Conservation (phyloP, 805 yeast species). For the Teunomyces lycoperdinae region DNA sequence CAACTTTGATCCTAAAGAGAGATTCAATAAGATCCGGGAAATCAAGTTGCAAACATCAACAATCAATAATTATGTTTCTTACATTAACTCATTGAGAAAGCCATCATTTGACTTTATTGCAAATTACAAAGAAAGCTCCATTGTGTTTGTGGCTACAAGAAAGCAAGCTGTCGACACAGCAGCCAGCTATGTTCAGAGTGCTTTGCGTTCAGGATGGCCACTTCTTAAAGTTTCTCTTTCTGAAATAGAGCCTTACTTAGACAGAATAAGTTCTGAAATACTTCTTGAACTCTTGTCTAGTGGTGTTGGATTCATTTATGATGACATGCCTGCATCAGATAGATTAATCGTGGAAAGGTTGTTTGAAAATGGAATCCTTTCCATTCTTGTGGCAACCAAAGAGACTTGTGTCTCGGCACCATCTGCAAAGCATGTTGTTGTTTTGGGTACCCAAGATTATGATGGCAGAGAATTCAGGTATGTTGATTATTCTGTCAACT, state of each 20-base stretch:
- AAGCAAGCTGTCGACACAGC: slow-evolving; percentile 54
- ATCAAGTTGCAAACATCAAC: slow-evolving; percentile 51
- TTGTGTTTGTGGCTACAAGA: slow-evolving; percentile 60
- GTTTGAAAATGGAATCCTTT: slow-evolving; percentile 47
- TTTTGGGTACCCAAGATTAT: slow-evolving; percentile 67
- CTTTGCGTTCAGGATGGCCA: slow-evolving; percentile 33
- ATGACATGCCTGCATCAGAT: slow-evolving; percentile 57
- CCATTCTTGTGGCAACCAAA: slow-evolving; percentile 58
- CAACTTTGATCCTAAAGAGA: slow-evolving; percentile 66
- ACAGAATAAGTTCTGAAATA: slow-evolving; percentile 45
- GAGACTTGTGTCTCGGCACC: slow-evolving; percentile 56
- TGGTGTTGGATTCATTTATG: slow-evolving; percentile 67
- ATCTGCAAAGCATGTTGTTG: slow-evolving; percentile 50
- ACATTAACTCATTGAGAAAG: slow-evolving; percentile 49
- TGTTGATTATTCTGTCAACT: slow-evolving; percentile 64
- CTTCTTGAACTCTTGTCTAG: slow-evolving; percentile 42
- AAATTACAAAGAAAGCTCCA: slow-evolving; percentile 13
- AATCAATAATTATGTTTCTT: slow-evolving; percentile 50
- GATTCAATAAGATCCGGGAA: slow-evolving; percentile 52
- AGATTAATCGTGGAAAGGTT: slow-evolving; percentile 51
- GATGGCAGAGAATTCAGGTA: slow-evolving; percentile 74
- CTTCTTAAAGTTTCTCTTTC: slow-evolving; percentile 41
- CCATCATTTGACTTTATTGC: slow-evolving; percentile 45
- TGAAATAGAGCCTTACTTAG: slow-evolving; percentile 39
- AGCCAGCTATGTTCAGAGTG: slow-evolving; percentile 38